Conservation (phyloP, 805 yeast species). For the Metschnikowia peoriensis region DNA sequence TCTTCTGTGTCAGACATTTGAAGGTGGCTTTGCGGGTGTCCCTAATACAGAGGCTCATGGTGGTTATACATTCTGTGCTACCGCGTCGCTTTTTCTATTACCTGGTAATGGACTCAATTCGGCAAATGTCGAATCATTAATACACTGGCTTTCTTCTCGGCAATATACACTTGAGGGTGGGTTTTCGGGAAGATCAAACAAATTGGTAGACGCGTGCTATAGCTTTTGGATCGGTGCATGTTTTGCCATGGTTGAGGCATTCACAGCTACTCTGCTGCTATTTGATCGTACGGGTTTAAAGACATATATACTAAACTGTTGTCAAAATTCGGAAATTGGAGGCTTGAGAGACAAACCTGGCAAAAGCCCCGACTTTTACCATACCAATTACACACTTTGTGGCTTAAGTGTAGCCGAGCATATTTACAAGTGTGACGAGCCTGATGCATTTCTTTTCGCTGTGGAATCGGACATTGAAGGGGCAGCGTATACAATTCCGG, state of each 20-base stretch:
- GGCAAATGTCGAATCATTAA: slow-evolving; percentile 48
- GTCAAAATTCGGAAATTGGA: slow-evolving; percentile 61
- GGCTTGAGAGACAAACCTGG: slow-evolving; percentile 92
- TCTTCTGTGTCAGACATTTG: slow-evolving; percentile 75
- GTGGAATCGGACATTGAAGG: slow-evolving; percentile 10
- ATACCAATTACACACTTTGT: slow-evolving; percentile 77
- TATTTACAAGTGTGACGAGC: slow-evolving; percentile 1
- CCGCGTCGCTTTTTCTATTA: slow-evolving; percentile 56
- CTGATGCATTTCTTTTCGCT: slow-evolving; percentile 4
- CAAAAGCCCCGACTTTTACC: slow-evolving; percentile 77
- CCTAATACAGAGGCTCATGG: slow-evolving; percentile 91
- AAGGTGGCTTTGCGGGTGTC: slow-evolving; percentile 91
- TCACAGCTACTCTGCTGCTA: slow-evolving; percentile 25
- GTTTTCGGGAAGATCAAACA: slow-evolving; percentile 84
- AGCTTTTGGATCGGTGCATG: slow-evolving; percentile 93
- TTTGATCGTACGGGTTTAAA: slow-evolving; percentile 58
- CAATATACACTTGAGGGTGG: slow-evolving; percentile 83
- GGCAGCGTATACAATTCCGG: slow-evolving; percentile 9
- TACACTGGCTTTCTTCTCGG: slow-evolving; percentile 67
- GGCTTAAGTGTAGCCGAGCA: slow-evolving; percentile 69
- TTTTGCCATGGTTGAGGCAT: slow-evolving; percentile 58
- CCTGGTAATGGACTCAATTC: slow-evolving; percentile 28
- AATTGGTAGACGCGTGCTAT: slow-evolving; percentile 94
- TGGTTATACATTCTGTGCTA: slow-evolving; percentile 91
- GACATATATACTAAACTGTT: slow-evolving; percentile 69